Base-by-base conservation (phyloP, 2,329 filamentous ascomycete genomes). In the Cytospora schulzeri region DNA sequence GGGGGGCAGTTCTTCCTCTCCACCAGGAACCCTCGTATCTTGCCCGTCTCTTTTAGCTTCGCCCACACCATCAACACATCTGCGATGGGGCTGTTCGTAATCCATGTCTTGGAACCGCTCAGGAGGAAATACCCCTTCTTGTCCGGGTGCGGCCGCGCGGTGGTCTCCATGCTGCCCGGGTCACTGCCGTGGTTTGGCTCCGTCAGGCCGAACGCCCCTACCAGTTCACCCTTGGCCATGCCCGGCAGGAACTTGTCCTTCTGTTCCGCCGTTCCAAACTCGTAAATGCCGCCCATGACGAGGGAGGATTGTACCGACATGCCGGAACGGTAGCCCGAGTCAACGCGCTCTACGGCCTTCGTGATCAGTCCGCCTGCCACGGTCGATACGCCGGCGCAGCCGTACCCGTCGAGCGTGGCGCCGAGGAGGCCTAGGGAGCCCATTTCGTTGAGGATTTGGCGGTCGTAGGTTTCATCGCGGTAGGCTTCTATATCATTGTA, bases 1-100 rank as follows among this genome's bases (percentile, higher is more conserved):
- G 91, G 83, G 1, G 93, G 93, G 73, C 93, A 96, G 70, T 92
- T 85, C 70, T 88, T 87, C 70, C 94, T 86, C 78, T 99, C 93
- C 35, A 99, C 84, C 56, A 97, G 78, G 78, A 98, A 99, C 0
- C 95, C 95, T 56, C 91, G 87, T 70, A 99, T 98, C 83, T 96
- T 97, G 68, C 93, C 93, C 26, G 92, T 96, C 70, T 91, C 90
- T 68, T 95, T 87, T 56, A 97, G 79, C 80, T 96, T 97, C 1
- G 94, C 95, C 95, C 95, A 99, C 3, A 96, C 88, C 60, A 96
- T 78, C 60, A 94, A 78, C 6, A 95, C 82, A 71, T 95, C 91
- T 1, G 91, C 86, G 71, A 96, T 94, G 11, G 92, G 92, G 17
- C 90, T 93, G 77, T 96, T 96, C 15, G 92, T 96, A 73, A 96